These are phyloP conservation scores for Pyrus pyrifolia DNA, from an alignment of 306 rosid genomes.

Conservation along the genomic window DNA sequence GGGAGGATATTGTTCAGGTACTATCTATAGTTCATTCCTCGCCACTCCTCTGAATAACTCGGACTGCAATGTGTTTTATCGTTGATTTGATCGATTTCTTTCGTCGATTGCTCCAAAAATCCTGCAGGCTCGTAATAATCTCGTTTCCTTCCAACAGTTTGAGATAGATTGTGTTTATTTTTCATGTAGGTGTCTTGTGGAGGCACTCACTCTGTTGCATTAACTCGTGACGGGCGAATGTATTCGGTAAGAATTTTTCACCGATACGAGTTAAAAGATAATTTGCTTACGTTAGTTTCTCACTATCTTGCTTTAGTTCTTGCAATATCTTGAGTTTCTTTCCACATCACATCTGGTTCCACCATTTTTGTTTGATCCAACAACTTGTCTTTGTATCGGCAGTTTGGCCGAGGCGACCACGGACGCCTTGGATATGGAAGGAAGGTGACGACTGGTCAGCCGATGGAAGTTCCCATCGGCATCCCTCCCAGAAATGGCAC, in stretches of 20 bases:
- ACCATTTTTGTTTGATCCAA: background rate
- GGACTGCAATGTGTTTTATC: background rate
- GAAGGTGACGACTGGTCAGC: conserved; percentile 92
- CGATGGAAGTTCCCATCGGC: conserved; percentile 79
- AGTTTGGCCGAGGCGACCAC: conserved; percentile 97
- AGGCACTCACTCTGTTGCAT: conserved; percentile 94
- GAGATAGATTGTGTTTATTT: background rate
- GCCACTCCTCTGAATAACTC: too few species aligned
- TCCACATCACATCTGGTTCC: background rate
- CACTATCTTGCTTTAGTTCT: background rate
- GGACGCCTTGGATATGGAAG: conserved; percentile 98
- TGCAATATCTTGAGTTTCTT: background rate
- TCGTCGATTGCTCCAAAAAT: background rate
- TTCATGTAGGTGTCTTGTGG: conserved; percentile 78
- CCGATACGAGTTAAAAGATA: too few species aligned
- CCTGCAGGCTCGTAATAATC: background rate
- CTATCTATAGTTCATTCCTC: background rate
- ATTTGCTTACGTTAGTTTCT: background rate
- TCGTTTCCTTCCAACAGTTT: background rate
- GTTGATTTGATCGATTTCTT: background rate
- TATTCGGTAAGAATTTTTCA: conserved; percentile 51
- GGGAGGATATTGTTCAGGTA: conserved; percentile 96
- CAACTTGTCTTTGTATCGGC: conserved; percentile 8
- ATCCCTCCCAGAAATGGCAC: conserved; percentile 35
- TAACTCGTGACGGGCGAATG: conserved; percentile 79